Evolutionary conservation across 208 protist species (phyloP).

Genomic region (Trypanosoma vivax): DNA sequence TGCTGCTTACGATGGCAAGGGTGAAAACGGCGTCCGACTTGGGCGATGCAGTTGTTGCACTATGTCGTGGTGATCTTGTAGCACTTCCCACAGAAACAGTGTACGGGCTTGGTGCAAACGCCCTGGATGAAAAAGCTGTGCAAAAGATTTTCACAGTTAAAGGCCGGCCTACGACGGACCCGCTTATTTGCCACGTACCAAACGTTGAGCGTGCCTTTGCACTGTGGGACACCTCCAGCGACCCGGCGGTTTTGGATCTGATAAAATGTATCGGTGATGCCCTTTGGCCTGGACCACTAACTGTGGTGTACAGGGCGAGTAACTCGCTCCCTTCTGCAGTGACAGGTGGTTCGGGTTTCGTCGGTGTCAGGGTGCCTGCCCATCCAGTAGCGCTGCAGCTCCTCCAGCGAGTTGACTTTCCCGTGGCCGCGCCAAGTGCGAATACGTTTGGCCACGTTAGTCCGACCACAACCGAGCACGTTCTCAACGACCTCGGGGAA

Average conservation of each 20-base stretch:
- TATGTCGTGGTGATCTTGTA: conserved; percentile 76
- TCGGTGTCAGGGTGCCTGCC: conserved; percentile 81
- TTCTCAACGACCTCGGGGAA: conserved; percentile 83
- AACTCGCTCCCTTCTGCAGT: conserved; percentile 59
- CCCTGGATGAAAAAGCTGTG: conserved; percentile 76
- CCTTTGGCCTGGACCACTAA: conserved; percentile 92
- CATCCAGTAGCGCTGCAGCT: conserved; percentile 67
- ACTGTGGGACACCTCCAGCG: conserved; percentile 56
- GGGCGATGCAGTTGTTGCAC: conserved; percentile 35
- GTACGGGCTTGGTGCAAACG: conserved; percentile 97
- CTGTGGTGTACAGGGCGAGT: conserved; percentile 77
- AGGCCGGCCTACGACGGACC: conserved; percentile 92
- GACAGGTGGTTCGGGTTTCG: conserved; percentile 80
- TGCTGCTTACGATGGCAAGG: conserved; percentile 21
- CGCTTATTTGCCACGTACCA: conserved; percentile 94
- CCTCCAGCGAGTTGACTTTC: conserved; percentile 61
- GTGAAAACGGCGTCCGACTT: conserved; percentile 58
- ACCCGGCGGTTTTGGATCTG: conserved; percentile 37
- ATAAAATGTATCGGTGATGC: conserved; percentile 48
- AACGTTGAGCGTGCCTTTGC: conserved; percentile 42
- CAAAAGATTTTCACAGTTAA: conserved; percentile 94
- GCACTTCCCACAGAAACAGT: conserved; percentile 98
- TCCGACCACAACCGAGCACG: conserved; percentile 86
- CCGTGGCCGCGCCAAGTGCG: conserved; percentile 87
- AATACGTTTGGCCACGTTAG: conserved; percentile 92